Evolutionary conservation across 352 stramenopile genomes (phyloP), one percentile per base, ranked within the genome.

Genomic region (Globisporangium apiculatum): DNA sequence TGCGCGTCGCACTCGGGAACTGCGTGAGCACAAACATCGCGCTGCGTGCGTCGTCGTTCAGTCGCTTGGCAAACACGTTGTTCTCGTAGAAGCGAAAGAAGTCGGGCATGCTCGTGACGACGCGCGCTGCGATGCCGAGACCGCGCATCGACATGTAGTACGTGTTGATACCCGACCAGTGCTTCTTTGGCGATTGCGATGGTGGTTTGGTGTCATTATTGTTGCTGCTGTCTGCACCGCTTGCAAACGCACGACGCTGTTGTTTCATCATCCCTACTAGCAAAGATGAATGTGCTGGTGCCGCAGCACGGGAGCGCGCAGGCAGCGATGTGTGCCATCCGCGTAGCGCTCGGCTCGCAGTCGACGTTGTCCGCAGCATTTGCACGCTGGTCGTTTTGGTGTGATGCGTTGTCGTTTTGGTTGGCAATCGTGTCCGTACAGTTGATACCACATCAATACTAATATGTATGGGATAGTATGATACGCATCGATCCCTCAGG

Each of bases 1-100:
- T 60, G 0, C 50, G 60, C 42, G 62, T 66, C 0, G 37, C 11
- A 17, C 48, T 64, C 10, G 74, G 72, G 56, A 83, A 74, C 46
- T 71, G 66, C 40, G 68, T 80, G 42, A 87, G 48, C 35, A 82
- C 66, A 55, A 71, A 83, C 76, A 87, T 87, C 57, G 65, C 60
- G 51, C 55, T 79, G 53, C 69, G 68, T 31, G 60, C 64, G n/a
- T 81, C 62, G 38, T 81, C 66, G 1, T 63, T 54, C 17, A 65
- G 46, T 0, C 55, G 46, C n/a, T 61, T 59, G 12, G 66, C 62
- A 53, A 87, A 87, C 9, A 77, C 43, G 4, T 48, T 51, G 18
- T 56, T 41, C 42, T 71, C 51, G 53, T 71, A 62, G 57, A 58
- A 68, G 40, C 64, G 61, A n/a, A 69, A 61, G 57, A 75, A 72